A percentile compares a stretch with the other conserved stretches of the same genome.
phyloP scores from a whole-genome alignment of 768 basidiomycete genomes.

The Mycena belliarum region DNA sequence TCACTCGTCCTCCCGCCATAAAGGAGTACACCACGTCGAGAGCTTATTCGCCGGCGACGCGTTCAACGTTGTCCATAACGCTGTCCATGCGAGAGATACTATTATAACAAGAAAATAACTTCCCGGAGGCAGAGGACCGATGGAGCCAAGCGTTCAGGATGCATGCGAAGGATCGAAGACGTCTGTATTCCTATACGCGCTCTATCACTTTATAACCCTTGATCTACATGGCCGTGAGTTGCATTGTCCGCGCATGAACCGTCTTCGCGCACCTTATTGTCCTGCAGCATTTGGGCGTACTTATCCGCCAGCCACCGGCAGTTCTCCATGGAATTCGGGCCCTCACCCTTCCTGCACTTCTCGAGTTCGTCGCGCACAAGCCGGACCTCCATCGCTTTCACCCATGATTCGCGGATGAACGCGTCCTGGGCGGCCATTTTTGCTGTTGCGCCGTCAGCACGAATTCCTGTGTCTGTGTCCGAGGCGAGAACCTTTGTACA shows the following conservation, averaged over 20 bases:
- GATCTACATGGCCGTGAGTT: constrained; percentile 41
- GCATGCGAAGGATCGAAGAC: not conserved
- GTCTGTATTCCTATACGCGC: constrained; percentile 5
- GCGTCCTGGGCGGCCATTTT: constrained; percentile 71
- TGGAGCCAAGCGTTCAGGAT: not conserved
- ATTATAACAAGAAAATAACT: no score
- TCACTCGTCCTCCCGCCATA: constrained; percentile 6
- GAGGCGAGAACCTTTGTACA: constrained; percentile 13
- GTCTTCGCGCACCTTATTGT: constrained; percentile 69
- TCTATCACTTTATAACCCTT: constrained; percentile 68
- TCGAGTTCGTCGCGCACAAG: constrained; percentile 86
- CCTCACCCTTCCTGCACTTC: constrained; percentile 88
- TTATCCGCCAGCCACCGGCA: constrained; percentile 86
- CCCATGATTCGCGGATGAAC: constrained; percentile 88
- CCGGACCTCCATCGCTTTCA: constrained; percentile 89
- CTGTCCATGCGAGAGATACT: no score
- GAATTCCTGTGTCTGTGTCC: not conserved
- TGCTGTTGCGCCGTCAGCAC: constrained; percentile 37
- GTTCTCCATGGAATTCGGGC: constrained; percentile 88
- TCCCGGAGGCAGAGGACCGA: no score
- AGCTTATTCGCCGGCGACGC: constrained; percentile 17
- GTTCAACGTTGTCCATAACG: constrained; percentile 12
- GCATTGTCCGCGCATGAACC: not conserved
- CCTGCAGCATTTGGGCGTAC: constrained; percentile 76
- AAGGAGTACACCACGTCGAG: constrained; percentile 6